Conservation (phyloP, 2,329 filamentous ascomycete genomes). For the Cadophora malorum region DNA sequence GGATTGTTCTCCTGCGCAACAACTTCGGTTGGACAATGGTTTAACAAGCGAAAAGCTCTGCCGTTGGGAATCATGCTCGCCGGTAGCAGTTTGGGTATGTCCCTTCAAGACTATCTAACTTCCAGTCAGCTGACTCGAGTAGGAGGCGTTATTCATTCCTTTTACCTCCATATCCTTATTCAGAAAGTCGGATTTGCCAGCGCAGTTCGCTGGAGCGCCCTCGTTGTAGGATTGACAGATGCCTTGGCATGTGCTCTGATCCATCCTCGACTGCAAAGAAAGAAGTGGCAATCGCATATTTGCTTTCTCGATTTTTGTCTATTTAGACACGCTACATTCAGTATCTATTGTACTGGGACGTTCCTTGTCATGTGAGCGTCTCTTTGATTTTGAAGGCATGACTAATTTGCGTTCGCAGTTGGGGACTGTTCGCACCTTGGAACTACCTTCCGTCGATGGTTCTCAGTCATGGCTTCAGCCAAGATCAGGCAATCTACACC, state of each 20-base stretch:
- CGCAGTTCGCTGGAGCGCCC: conserved; percentile 67
- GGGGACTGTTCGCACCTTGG: conserved; percentile 58
- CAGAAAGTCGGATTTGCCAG: conserved; percentile 67
- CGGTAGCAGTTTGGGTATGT: conserved; percentile 52
- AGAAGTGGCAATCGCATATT: conserved; percentile 38
- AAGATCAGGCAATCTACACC: conserved; percentile 52
- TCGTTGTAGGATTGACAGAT: conserved; percentile 49
- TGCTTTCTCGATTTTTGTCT: conserved; percentile 48
- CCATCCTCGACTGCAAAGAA: conserved; percentile 38
- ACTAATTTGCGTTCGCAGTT: conserved; percentile 37
- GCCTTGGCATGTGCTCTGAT: conserved; percentile 54
- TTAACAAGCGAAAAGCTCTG: conserved; percentile 52
- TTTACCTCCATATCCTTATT: conserved; percentile 61
- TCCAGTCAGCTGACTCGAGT: not conserved
- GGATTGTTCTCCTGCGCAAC: conserved; percentile 52
- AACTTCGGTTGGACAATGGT: conserved; percentile 53
- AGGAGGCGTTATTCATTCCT: conserved; percentile 62
- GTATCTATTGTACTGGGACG: conserved; percentile 26
- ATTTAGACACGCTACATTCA: conserved; percentile 27
- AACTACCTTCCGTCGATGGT: conserved; percentile 49
- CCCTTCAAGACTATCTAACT: not conserved
- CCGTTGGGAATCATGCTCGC: conserved; percentile 55
- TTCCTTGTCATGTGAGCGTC: conserved; percentile 27
- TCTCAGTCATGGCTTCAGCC: conserved; percentile 53
- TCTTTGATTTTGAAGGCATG: not conserved